Conservation (phyloP, 441 rosid genomes). For the Pelargonium cotyledonis region DNA sequence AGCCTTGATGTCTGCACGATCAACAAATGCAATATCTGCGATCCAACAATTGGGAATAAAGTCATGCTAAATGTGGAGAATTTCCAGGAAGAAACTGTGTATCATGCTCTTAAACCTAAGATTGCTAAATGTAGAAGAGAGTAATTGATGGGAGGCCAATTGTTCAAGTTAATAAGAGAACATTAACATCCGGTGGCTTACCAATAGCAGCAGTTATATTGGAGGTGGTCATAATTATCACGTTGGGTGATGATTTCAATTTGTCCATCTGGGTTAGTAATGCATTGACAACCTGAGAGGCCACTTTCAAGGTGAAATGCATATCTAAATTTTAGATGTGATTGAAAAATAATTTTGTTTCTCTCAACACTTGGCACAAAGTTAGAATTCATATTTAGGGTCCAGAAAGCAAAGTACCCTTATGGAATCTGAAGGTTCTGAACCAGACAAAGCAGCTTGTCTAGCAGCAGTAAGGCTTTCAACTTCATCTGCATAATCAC, state of each 20-base stretch:
- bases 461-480: constrained; percentile 98
- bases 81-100: neutral
- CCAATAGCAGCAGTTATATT: constrained; percentile 97
- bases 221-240: constrained; percentile 82
- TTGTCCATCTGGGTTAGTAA: constrained; percentile 94
- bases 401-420: constrained; percentile 42
- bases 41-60: constrained; percentile 11
- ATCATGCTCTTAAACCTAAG: neutral
- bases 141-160: neutral
- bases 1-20: constrained; percentile 95
- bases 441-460: constrained; percentile 92
- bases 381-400: constrained; percentile 1
- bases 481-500: constrained; percentile 76
- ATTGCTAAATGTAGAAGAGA: neutral
- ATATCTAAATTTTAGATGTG: neutral
- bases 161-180: neutral
- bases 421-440: constrained; percentile 97
- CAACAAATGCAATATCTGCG: constrained; percentile 92
- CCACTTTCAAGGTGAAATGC: constrained; percentile 18
- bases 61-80: neutral
- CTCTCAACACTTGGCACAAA: constrained; percentile 3
- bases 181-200: constrained; percentile 30
- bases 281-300: constrained; percentile 86
- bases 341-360: neutral
- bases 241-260: constrained; percentile 85